phyloP scores from a whole-genome alignment of 2,329 filamentous ascomycete species.

The Pseudogymnoascus sp. region DNA sequence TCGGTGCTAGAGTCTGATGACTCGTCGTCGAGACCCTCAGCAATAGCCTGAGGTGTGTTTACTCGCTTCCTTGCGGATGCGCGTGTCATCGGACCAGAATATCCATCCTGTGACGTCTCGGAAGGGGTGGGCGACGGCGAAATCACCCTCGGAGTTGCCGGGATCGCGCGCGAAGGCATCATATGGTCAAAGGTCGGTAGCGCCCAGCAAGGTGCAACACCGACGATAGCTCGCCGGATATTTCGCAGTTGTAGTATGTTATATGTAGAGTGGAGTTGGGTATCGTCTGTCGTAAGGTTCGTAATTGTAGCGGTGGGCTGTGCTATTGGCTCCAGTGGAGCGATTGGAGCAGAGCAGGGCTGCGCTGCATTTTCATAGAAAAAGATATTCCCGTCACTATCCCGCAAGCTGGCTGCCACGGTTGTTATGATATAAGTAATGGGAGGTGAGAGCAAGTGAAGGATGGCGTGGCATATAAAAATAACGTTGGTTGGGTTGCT shows the following conservation, averaged over 20 bases:
- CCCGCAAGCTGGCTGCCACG: neutral
- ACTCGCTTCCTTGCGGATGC: conserved; percentile 59
- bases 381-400: neutral
- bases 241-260: conserved; percentile 43
- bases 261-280: conserved; percentile 39
- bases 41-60: conserved; percentile 51
- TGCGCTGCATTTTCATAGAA: conserved; percentile 48
- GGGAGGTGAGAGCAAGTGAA: neutral
- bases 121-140: conserved; percentile 76
- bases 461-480: conserved; percentile 1
- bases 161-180: conserved; percentile 44
- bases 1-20: conserved; percentile 22
- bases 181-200: conserved; percentile 50
- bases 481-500: conserved; percentile 14
- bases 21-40: conserved; percentile 47
- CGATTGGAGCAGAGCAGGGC: conserved; percentile 42
- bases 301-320: conserved; percentile 26
- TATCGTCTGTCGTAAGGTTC: conserved; percentile 44
- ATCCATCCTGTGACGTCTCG: conserved; percentile 49
- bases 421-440: neutral
- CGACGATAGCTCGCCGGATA: conserved; percentile 45
- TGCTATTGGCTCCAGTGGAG: conserved; percentile 51
- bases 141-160: conserved; percentile 77
- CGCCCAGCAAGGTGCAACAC: conserved; percentile 47
- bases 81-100: conserved; percentile 69